Conservation (phyloP, 768 basidiomycete species). For the Tylopilus vinaceipallidus region DNA sequence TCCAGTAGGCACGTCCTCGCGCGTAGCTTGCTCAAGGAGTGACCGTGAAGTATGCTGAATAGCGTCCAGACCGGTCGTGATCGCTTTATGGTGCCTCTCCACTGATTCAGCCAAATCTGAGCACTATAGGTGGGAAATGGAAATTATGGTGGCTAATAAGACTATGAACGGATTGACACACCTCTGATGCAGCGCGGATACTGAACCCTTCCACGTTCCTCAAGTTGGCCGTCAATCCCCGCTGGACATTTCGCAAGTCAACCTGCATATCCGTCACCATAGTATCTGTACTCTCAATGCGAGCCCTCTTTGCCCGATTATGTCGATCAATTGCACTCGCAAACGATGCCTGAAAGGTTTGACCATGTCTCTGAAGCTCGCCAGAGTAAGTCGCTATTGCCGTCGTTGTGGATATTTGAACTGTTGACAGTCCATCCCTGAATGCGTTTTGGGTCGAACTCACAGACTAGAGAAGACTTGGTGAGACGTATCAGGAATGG, state of each 20-base stretch:
- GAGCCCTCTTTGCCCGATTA: conserved; percentile 61
- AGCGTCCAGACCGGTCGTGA: conserved; percentile 43
- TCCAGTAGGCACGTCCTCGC: conserved; percentile 67
- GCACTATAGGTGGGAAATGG: conserved; percentile 33
- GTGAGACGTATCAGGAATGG: conserved; percentile 12
- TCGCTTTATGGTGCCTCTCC: conserved; percentile 43
- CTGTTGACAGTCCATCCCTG: conserved; percentile 40
- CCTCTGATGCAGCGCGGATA: conserved; percentile 49
- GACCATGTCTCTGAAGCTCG: conserved; percentile 49
- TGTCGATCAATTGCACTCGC: conserved; percentile 61
- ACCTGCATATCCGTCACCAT: conserved; percentile 50
- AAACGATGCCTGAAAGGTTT: conserved; percentile 43
- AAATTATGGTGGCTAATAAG: background rate
- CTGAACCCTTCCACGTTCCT: conserved; percentile 45
- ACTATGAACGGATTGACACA: conserved; percentile 27
- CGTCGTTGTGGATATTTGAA: conserved; percentile 43
- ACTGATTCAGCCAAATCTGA: conserved; percentile 39
- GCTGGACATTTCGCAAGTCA: conserved; percentile 51
- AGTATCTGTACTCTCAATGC: conserved; percentile 55
- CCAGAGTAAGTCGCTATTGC: conserved; percentile 51
- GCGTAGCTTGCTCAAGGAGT: conserved; percentile 56
- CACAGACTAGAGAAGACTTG: conserved; percentile 37
- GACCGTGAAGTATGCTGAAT: conserved; percentile 50
- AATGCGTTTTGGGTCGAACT: conserved; percentile 40
- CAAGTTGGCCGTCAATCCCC: conserved; percentile 49